Evolutionary conservation across 1,284 basidiomycete species (phyloP).

Genomic region (Wallemia ichthyophaga): DNA sequence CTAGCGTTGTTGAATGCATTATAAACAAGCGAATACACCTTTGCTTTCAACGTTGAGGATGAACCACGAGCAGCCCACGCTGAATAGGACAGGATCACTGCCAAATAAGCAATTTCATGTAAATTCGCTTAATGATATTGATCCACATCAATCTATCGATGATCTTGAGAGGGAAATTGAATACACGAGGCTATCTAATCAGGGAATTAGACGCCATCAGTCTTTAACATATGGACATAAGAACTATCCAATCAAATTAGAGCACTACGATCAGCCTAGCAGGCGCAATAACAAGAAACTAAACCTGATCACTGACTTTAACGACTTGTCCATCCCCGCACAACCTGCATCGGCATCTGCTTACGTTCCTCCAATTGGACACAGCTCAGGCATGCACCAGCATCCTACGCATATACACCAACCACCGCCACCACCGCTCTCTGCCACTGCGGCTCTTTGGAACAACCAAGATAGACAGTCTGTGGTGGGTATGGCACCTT

Average conservation of each 20-base stretch:
- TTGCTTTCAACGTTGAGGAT: no score
- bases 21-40: no score
- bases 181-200: not conserved
- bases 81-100: no score
- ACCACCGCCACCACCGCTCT: constrained; percentile 12
- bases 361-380: constrained; percentile 23
- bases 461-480: constrained; percentile 25
- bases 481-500: constrained; percentile 23
- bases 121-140: not conserved
- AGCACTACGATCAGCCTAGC: not conserved
- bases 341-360: constrained; percentile 22
- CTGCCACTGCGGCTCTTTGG: constrained; percentile 17
- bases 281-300: constrained; percentile 14
- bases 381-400: constrained; percentile 13
- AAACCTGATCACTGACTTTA: constrained; percentile 31
- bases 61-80: no score
- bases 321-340: constrained; percentile 21
- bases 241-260: not conserved
- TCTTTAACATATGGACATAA: constrained; percentile 32
- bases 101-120: not conserved
- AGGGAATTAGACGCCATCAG: constrained; percentile 37
- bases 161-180: not conserved
- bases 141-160: not conserved
- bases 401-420: constrained; percentile 12
- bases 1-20: no score